A percentile compares a stretch with the other conserved stretches of the same genome.
Evolutionary conservation across 306 rosid species (phyloP).

Genomic region (Inga laurina): DNA sequence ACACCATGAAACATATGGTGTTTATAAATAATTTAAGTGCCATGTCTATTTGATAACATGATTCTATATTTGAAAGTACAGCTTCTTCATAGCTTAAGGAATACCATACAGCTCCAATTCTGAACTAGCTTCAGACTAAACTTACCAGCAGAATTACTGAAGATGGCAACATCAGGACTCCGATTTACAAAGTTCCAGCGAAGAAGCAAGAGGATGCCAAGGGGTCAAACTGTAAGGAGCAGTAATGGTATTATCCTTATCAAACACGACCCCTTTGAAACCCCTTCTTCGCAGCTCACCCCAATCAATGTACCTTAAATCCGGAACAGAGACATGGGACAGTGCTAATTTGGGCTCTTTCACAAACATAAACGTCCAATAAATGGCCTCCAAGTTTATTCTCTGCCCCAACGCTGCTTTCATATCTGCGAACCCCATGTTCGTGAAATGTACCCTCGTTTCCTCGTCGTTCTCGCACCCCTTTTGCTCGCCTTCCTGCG

Average conservation of each 20-base stretch:
- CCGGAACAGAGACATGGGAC: constrained; percentile 81
- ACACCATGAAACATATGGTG: too few relatives aligned
- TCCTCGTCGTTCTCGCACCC: constrained; percentile 32
- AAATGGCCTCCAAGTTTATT: too few relatives aligned
- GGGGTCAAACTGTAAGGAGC: constrained; percentile 75
- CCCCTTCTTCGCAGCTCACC: constrained; percentile 77
- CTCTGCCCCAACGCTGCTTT: too few relatives aligned
- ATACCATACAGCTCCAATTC: not conserved
- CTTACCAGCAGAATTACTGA: constrained; percentile 96
- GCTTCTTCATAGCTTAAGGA: not conserved
- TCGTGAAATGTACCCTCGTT: too few relatives aligned
- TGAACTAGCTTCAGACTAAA: not conserved
- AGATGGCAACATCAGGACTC: constrained; percentile 72
- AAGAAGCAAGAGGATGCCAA: constrained; percentile 77
- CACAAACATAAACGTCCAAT: too few relatives aligned
- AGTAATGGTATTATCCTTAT: constrained; percentile 92
- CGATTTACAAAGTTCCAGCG: constrained; percentile 71
- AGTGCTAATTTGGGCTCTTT: constrained; percentile 75
- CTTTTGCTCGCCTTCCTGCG: constrained; percentile 29
- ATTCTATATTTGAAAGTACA: not conserved
- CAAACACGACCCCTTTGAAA: constrained; percentile 93
- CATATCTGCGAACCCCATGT: too few relatives aligned
- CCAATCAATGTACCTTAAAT: constrained; percentile 88
- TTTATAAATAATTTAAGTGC: not conserved
- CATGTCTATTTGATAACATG: not conserved